These are phyloP conservation scores for Hygrophoropsis aurantiaca DNA, from an alignment of 768 basidiomycete species.

Conservation along the genomic window DNA sequence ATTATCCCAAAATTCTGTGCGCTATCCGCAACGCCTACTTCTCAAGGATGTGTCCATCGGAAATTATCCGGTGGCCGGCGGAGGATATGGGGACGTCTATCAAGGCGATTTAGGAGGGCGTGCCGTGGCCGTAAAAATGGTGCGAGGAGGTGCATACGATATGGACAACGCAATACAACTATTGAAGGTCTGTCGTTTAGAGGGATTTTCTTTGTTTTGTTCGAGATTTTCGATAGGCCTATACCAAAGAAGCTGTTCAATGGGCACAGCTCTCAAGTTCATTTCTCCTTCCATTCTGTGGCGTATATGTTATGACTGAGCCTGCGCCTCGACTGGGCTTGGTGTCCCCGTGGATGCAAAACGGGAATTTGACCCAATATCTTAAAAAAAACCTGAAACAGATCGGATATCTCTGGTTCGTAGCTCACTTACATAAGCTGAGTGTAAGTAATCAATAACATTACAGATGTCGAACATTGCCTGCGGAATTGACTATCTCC, in stretches of 20 bases:
- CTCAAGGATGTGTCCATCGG: conserved; percentile 17
- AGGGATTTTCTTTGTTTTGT: conserved; percentile 9
- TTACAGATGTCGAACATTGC: conserved; percentile 22
- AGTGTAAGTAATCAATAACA: too few relatives aligned
- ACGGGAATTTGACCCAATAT: conserved; percentile 20
- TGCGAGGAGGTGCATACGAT: conserved; percentile 16
- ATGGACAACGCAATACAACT: conserved; percentile 22
- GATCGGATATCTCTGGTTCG: conserved; percentile 23
- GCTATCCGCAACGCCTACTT: conserved; percentile 25
- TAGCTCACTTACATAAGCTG: conserved; percentile 17
- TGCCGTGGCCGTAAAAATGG: conserved; percentile 31
- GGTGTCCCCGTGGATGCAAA: background rate
- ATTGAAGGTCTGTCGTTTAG: conserved; percentile 19
- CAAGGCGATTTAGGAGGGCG: conserved; percentile 25
- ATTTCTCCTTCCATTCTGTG: conserved; percentile 8
- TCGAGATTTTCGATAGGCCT: conserved; percentile 14
- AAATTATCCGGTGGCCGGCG: conserved; percentile 14
- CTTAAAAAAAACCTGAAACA: conserved; percentile 11
- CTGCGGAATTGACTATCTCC: conserved; percentile 27
- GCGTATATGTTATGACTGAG: background rate
- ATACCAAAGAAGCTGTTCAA: conserved; percentile 15
- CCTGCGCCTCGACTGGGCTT: conserved; percentile 2
- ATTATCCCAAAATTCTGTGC: conserved; percentile 25
- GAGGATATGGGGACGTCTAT: conserved; percentile 34
- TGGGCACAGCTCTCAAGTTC: conserved; percentile 33